Evolutionary conservation across 495 filamentous ascomycete genomes (phyloP).

Genomic region (Glonium stellatum): DNA sequence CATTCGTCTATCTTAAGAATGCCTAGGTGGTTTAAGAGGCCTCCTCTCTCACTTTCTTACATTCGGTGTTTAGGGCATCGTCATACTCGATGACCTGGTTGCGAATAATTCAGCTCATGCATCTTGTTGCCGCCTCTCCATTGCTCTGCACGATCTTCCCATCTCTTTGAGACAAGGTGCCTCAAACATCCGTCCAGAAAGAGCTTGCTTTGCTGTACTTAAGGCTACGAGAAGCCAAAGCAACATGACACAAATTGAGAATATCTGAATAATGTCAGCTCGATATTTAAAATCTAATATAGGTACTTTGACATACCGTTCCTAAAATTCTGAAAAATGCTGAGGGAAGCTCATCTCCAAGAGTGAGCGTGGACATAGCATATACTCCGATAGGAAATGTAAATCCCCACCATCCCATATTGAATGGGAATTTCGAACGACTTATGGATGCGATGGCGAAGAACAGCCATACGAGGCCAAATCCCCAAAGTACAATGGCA

Average conservation of each 20-base stretch:
- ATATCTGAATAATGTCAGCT: constrained; percentile 35
- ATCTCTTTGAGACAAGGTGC: constrained; percentile 47
- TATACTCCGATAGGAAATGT: constrained; percentile 56
- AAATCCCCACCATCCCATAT: constrained; percentile 64
- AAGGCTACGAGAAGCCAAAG: constrained; percentile 47
- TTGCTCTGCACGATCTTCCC: background rate
- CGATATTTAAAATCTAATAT: constrained; percentile 2
- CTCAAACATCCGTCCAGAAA: constrained; percentile 44
- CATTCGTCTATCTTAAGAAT: too few relatives aligned
- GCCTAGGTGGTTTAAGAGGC: too few relatives aligned
- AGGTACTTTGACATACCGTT: constrained; percentile 41
- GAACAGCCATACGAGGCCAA: constrained; percentile 56
- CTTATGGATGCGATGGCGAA: constrained; percentile 46
- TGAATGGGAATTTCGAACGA: constrained; percentile 51
- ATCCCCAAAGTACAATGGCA: constrained; percentile 54
- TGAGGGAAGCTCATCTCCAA: constrained; percentile 47
- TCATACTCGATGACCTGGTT: background rate
- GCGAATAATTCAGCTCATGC: background rate
- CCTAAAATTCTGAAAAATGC: constrained; percentile 48
- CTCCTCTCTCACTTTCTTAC: too few relatives aligned
- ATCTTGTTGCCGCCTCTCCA: background rate
- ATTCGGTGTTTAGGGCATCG: too few relatives aligned
- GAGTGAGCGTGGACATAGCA: constrained; percentile 42
- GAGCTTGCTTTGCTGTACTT: constrained; percentile 40
- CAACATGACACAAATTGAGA: constrained; percentile 43